These are phyloP conservation scores for Seminavis robusta DNA, from an alignment of 108 stramenopile species.

Conservation along the genomic window DNA sequence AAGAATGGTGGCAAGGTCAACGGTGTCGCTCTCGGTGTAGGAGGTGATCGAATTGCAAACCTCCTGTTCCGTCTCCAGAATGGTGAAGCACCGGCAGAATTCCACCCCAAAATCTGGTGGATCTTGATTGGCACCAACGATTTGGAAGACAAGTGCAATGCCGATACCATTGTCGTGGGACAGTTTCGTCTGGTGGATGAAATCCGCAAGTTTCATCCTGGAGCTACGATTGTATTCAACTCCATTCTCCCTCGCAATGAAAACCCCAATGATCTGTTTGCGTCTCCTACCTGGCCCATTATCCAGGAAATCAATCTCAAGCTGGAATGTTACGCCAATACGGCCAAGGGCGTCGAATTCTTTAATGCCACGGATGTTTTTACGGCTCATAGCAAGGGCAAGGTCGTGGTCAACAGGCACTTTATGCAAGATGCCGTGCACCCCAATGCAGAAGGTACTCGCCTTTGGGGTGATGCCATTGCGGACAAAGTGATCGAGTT, in stretches of 20 bases:
- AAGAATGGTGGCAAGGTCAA: no score
- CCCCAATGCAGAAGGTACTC: slow-evolving; percentile 6
- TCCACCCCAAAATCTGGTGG: slow-evolving; percentile 65
- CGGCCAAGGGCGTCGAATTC: slow-evolving; percentile 14
- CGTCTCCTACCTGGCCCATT: no score
- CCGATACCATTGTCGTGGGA: slow-evolving; percentile 48
- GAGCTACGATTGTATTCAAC: slow-evolving; percentile 51
- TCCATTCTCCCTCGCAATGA: slow-evolving; percentile 35
- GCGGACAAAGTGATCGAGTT: background rate
- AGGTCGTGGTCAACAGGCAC: background rate
- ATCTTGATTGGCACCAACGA: slow-evolving; percentile 70
- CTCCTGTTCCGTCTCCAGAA: slow-evolving; percentile 50
- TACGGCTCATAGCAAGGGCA: background rate
- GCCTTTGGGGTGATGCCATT: slow-evolving; percentile 8
- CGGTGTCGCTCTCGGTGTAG: no score
- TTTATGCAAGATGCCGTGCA: slow-evolving; percentile 11
- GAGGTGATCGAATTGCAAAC: no score
- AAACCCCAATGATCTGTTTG: background rate
- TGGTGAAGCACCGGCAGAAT: slow-evolving; percentile 46
- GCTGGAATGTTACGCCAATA: slow-evolving; percentile 25
- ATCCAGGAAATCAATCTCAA: slow-evolving; percentile 19
- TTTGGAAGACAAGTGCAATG: slow-evolving; percentile 35
- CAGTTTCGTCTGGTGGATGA: slow-evolving; percentile 47
- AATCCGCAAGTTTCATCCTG: slow-evolving; percentile 28
- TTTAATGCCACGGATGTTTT: slow-evolving; percentile 34